Percentiles rank a stretch among this genome's conserved stretches.
These are phyloP conservation scores for Delonix regia DNA, from an alignment of 306 rosid species.

Conservation along the genomic window DNA sequence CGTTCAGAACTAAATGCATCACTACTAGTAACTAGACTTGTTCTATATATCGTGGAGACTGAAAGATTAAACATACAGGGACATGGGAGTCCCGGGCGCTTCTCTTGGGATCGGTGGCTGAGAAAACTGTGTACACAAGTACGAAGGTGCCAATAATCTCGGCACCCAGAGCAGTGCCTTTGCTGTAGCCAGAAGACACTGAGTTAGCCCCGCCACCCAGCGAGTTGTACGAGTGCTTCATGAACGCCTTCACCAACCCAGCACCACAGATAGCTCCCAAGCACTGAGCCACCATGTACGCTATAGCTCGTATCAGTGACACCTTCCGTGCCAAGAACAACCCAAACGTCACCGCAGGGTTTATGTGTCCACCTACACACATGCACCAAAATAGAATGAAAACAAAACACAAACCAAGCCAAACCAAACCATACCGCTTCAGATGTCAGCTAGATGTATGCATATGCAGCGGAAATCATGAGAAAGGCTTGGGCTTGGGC, in stretches of 20 bases:
- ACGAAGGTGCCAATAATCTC: conserved; percentile 21
- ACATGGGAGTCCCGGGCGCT: conserved; percentile 79
- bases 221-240: conserved; percentile 43
- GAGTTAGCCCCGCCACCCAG: conserved; percentile 58
- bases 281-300: conserved; percentile 61
- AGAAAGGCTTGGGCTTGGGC: not conserved
- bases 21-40: not conserved
- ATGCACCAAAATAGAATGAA: not conserved
- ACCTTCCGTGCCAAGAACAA: conserved; percentile 71
- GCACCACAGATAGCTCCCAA: conserved; percentile 26
- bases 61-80: conserved; percentile 42
- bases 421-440: not conserved
- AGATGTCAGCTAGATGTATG: not conserved
- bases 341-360: conserved; percentile 39
- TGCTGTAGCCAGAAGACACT: conserved; percentile 47
- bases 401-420: not conserved
- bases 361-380: conserved; percentile 65
- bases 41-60: not conserved
- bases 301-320: conserved; percentile 58
- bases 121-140: conserved; percentile 9
- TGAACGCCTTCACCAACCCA: conserved; percentile 68
- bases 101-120: conserved; percentile 74
- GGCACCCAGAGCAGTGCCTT: conserved; percentile 50
- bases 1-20: not conserved
- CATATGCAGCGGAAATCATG: not conserved